Evolutionary conservation across 169 alveolate genomes (phyloP).

Genomic region (Eimeria sp.): DNA sequence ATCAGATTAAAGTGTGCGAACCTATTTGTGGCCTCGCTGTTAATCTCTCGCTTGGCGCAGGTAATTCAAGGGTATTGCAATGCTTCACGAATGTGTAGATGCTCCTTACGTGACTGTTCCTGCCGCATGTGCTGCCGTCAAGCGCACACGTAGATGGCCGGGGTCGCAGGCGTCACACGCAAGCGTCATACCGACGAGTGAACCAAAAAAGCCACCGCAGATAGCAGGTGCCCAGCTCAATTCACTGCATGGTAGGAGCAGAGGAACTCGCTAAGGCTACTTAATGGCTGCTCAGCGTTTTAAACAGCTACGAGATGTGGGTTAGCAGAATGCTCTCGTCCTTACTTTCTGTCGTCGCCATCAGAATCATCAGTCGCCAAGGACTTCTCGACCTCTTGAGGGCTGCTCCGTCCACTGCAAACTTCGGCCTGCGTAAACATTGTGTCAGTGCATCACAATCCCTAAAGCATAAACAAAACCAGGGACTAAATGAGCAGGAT

Average conservation of each 20-base stretch:
- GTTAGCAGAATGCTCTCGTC: background rate
- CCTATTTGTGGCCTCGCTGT: background rate
- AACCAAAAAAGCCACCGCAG: constrained; percentile 45
- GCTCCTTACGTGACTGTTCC: constrained; percentile 61
- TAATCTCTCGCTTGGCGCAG: background rate
- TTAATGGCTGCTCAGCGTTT: too few relatives aligned
- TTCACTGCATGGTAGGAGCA: constrained; percentile 55
- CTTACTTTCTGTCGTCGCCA: constrained; percentile 69
- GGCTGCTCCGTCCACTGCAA: background rate
- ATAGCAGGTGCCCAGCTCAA: constrained; percentile 12
- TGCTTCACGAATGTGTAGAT: background rate
- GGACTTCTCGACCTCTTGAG: background rate
- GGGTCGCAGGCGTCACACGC: background rate
- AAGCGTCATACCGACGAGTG: constrained; percentile 36
- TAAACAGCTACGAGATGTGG: background rate
- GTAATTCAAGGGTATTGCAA: background rate
- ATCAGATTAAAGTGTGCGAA: background rate
- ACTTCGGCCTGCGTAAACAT: background rate
- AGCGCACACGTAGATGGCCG: background rate
- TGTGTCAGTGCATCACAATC: background rate
- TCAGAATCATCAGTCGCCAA: constrained; percentile 48
- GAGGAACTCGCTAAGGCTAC: background rate
- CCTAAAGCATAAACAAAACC: too few relatives aligned
- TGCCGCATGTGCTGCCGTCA: constrained; percentile 14
- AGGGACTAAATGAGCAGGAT: background rate